These are phyloP conservation scores for Amanita fuliginea DNA, from an alignment of 768 basidiomycete species.

Conservation along the genomic window DNA sequence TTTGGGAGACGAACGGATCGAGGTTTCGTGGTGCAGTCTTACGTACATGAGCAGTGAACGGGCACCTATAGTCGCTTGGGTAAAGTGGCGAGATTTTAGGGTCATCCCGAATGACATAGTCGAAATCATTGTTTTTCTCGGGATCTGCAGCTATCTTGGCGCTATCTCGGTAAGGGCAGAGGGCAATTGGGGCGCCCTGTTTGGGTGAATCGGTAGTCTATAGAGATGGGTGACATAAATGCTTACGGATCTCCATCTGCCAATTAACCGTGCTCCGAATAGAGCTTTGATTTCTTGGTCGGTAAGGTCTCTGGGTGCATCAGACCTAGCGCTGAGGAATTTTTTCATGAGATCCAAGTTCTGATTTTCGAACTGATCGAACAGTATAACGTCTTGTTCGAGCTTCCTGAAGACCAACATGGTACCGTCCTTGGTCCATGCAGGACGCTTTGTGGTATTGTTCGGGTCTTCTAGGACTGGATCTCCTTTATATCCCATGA, in stretches of 20 bases:
- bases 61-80: not conserved
- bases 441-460: constrained; percentile 12
- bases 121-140: not conserved
- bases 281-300: not conserved
- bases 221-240: not conserved
- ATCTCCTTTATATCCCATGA: not conserved
- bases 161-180: not conserved
- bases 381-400: constrained; percentile 19
- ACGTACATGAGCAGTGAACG: not conserved
- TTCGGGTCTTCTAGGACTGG: not conserved
- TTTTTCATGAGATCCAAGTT: not conserved
- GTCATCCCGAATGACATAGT: not conserved
- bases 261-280: not conserved
- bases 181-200: not conserved
- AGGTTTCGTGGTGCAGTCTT: not conserved
- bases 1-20: not conserved
- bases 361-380: not conserved
- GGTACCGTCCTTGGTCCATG: constrained; percentile 22
- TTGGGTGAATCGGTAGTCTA: not conserved
- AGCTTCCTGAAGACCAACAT: constrained; percentile 25
- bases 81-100: not conserved
- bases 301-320: not conserved
- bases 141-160: not conserved
- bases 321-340: not conserved
- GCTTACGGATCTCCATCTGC: not conserved